These are phyloP conservation scores for Lophium mytilinum DNA, from an alignment of 495 filamentous ascomycete species.

Conservation along the genomic window DNA sequence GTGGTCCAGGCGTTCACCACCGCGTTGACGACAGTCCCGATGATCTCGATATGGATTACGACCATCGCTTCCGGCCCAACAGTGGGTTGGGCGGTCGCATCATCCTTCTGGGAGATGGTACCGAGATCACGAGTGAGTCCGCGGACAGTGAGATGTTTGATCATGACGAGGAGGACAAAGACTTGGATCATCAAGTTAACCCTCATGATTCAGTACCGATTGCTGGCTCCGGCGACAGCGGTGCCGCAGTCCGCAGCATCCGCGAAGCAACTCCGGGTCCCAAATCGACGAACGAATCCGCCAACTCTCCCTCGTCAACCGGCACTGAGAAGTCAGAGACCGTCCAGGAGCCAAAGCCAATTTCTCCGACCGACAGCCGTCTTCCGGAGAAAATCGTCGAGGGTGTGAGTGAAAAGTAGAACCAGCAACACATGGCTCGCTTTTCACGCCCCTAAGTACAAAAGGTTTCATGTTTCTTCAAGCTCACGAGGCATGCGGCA, in stretches of 20 bases:
- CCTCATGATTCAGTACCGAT: constrained; percentile 15
- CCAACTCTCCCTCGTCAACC: constrained; percentile 42
- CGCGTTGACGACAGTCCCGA: constrained; percentile 88
- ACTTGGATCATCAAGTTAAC: constrained; percentile 50
- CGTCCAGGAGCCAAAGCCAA: not conserved
- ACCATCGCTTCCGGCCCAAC: constrained; percentile 49
- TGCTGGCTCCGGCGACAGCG: constrained; percentile 6
- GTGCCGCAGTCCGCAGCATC: constrained; percentile 32
- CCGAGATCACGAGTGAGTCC: constrained; percentile 75
- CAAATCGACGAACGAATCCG: constrained; percentile 19
- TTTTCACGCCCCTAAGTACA: not conserved
- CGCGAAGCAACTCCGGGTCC: constrained; percentile 54
- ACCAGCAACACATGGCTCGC: not conserved
- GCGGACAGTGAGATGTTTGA: constrained; percentile 91
- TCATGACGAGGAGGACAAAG: constrained; percentile 76
- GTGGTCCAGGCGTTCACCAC: constrained; percentile 82
- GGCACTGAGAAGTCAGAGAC: constrained; percentile 33
- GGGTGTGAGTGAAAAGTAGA: constrained; percentile 16
- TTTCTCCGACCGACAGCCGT: not conserved
- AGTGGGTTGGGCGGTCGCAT: constrained; percentile 68
- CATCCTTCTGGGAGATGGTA: constrained; percentile 90
- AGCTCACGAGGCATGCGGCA: not conserved
- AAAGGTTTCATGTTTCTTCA: not conserved
- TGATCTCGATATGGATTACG: constrained; percentile 66
- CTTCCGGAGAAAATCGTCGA: constrained; percentile 27